phyloP scores from a whole-genome alignment of 345 rosid species.

The Trapa bicornis region DNA sequence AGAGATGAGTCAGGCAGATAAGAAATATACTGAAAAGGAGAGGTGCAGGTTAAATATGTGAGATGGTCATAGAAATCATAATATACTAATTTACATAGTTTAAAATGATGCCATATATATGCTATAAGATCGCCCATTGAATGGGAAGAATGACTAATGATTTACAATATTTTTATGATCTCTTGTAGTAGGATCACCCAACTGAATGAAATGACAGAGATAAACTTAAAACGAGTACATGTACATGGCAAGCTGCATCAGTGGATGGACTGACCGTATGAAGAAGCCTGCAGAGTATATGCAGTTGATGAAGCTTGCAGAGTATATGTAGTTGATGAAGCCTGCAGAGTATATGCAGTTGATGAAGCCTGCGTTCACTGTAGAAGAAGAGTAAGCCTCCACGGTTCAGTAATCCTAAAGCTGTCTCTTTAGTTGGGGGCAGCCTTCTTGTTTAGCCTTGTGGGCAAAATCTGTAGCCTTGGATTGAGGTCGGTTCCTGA shows the following conservation, averaged over 20 bases:
- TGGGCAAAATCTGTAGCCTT: constrained; percentile 84
- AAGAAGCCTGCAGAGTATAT: background rate
- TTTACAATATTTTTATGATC: too few species aligned
- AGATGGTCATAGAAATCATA: too few species aligned
- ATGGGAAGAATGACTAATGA: too few species aligned
- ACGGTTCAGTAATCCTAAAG: constrained; percentile 13
- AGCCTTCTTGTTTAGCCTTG: constrained; percentile 33
- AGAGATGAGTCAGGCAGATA: too few species aligned
- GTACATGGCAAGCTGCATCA: background rate
- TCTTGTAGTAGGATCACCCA: too few species aligned
- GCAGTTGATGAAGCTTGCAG: constrained; percentile 14
- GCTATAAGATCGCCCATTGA: too few species aligned
- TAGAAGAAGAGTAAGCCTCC: constrained; percentile 40
- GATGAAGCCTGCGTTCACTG: constrained; percentile 34
- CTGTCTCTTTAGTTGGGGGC: constrained; percentile 17
- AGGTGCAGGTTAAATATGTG: too few species aligned
- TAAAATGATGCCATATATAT: too few species aligned
- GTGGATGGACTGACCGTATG: background rate
- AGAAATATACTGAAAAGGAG: too few species aligned
- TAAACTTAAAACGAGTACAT: background rate
- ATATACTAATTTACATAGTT: too few species aligned
- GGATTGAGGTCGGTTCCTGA: constrained; percentile 72
- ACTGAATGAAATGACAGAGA: background rate
- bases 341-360: background rate
- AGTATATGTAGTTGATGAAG: background rate